These are phyloP conservation scores for Eragrostis nindensis DNA, from an alignment of 176 grass and related monocot genomes.

Conservation along the genomic window DNA sequence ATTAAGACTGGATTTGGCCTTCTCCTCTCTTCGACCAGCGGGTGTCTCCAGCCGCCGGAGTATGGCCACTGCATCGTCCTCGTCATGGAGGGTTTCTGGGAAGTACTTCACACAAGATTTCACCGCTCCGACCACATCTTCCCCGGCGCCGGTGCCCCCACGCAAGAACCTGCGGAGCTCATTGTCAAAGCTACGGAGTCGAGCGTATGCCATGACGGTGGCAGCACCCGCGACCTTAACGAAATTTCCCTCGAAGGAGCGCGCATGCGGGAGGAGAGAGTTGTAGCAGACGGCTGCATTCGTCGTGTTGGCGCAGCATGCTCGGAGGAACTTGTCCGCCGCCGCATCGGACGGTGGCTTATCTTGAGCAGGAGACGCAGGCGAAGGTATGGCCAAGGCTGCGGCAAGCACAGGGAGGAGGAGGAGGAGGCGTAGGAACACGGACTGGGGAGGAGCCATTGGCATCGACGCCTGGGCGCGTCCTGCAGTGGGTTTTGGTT, in stretches of 20 bases:
- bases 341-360: neutral
- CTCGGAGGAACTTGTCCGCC: neutral
- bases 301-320: neutral
- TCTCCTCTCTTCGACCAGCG: neutral
- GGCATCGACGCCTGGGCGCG: neutral
- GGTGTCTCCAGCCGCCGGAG: neutral
- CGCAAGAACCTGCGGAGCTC: neutral
- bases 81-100: rapidly evolving
- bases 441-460: neutral
- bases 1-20: neutral
- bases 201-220: neutral
- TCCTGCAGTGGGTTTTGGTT: neutral
- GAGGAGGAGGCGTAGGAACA: neutral
- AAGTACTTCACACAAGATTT: neutral
- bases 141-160: neutral
- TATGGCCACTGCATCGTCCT: neutral
- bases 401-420: neutral
- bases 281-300: neutral
- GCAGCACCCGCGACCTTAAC: neutral
- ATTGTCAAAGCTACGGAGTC: neutral
- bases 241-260: neutral
- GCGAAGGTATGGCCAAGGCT: neutral
- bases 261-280: neutral
- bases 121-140: neutral
- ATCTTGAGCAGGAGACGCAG: neutral